phyloP scores from a whole-genome alignment of 225 moss, liverwort and hornwort genomes.

The Polytrichum formosum region DNA sequence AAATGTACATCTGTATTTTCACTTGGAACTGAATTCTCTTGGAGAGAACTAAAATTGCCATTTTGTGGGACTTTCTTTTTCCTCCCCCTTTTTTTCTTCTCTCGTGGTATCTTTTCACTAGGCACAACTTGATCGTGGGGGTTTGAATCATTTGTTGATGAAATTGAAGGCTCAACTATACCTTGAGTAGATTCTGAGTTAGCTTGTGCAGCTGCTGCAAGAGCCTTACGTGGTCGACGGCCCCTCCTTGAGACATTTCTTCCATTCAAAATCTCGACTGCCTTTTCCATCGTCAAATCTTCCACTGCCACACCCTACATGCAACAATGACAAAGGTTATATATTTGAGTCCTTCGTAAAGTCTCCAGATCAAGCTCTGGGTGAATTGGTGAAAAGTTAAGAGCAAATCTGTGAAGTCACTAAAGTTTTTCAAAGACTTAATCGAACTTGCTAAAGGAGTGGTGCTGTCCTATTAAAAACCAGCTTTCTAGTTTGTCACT shows the following conservation, averaged over 20 bases:
- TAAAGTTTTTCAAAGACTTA: too few species aligned
- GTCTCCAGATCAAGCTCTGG: too few species aligned
- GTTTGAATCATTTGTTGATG: constrained; percentile 6
- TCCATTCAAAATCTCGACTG: constrained; percentile 59
- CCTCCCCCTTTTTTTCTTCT: constrained; percentile 24
- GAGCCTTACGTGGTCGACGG: constrained; percentile 43
- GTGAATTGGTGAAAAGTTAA: too few species aligned
- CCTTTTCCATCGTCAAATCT: constrained; percentile 60
- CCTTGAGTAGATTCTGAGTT: neutral
- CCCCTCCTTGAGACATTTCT: constrained; percentile 69
- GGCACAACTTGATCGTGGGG: neutral
- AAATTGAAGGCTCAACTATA: constrained; percentile 9
- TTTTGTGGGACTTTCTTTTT: constrained; percentile 18
- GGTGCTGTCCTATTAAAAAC: too few species aligned
- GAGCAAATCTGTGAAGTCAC: too few species aligned
- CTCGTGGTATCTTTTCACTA: neutral
- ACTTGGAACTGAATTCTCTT: neutral
- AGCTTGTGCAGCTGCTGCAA: constrained; percentile 6
- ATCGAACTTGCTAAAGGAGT: too few species aligned
- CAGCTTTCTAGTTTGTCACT: too few species aligned
- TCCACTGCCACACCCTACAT: constrained; percentile 28
- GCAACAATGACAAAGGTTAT: neutral
- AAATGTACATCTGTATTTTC: neutral
- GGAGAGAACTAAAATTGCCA: neutral
- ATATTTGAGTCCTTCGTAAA: too few species aligned